A percentile compares a stretch with the other conserved stretches of the same genome.
Evolutionary conservation across 2,329 filamentous ascomycete species (phyloP).

Genomic region (Plectosphaerella cucumerina): DNA sequence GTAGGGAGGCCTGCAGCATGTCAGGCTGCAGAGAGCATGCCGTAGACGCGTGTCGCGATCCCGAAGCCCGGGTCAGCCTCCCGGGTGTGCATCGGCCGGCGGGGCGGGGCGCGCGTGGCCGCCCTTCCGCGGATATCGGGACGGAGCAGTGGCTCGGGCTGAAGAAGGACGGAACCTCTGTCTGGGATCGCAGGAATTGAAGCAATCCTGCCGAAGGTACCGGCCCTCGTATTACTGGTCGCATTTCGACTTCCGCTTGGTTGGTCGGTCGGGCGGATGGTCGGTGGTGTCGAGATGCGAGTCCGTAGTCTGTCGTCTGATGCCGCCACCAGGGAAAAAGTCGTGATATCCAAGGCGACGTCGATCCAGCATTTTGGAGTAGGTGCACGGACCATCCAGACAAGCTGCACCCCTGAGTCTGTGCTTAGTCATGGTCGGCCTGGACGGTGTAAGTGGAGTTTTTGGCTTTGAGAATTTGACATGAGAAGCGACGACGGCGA

Average conservation of each 20-base stretch:
- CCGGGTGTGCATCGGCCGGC: not conserved
- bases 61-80: constrained; percentile 13
- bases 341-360: not conserved
- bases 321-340: not conserved
- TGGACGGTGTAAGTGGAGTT: no score
- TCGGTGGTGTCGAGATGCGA: not conserved
- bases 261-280: not conserved
- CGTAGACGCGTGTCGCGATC: constrained; percentile 14
- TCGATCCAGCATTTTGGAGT: not conserved
- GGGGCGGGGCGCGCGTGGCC: not conserved
- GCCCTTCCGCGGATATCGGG: not conserved
- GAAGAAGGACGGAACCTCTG: constrained; percentile 53
- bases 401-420: no score
- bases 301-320: not conserved
- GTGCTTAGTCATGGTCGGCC: no score
- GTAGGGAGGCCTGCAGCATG: constrained; percentile 23
- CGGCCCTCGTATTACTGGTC: constrained; percentile 29
- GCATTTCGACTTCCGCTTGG: constrained; percentile 27
- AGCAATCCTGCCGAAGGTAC: constrained; percentile 57
- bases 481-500: no score
- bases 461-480: no score
- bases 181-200: constrained; percentile 69
- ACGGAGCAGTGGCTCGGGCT: constrained; percentile 27
- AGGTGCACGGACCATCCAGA: not conserved
- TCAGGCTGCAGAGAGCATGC: constrained; percentile 7